Conservation (phyloP, 1,284 basidiomycete genomes). For the Ceratobasidium sp. region DNA sequence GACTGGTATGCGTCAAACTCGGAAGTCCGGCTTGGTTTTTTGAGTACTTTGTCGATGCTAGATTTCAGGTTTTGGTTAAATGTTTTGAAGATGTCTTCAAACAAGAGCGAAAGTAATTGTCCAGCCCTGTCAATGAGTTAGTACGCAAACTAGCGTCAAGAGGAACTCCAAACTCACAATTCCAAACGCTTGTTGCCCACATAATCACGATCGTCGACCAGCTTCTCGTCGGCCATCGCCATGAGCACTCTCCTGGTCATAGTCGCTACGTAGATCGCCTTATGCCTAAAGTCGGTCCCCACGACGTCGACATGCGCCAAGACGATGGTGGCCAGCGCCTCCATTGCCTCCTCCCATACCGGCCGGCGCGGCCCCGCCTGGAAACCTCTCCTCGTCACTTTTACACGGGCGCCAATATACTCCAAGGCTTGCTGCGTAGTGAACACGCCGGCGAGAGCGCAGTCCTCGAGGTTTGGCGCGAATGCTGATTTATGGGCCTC, state of each 20-base stretch:
- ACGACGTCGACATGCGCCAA: conserved; percentile 96
- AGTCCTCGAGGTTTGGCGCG: conserved; percentile 94
- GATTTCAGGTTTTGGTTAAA: conserved; percentile 98
- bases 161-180: conserved; percentile 97
- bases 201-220: conserved; percentile 99
- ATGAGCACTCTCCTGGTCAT: conserved; percentile 98
- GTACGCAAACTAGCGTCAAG: conserved; percentile 95
- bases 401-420: conserved; percentile 98
- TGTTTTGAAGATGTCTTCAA: conserved; percentile 99
- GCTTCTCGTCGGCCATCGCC: conserved; percentile 93
- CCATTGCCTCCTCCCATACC: conserved; percentile 95
- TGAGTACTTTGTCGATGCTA: conserved; percentile 97
- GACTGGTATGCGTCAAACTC: conserved; percentile 97
- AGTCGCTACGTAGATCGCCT: conserved; percentile 99
- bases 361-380: conserved; percentile 93
- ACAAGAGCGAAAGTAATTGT: conserved; percentile 94
- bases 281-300: conserved; percentile 97
- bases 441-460: conserved; percentile 85
- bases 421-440: conserved; percentile 80
- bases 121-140: conserved; percentile 98
- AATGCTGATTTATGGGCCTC: conserved; percentile 92
- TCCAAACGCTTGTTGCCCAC: conserved; percentile 99
- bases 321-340: conserved; percentile 99
- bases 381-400: conserved; percentile 91
- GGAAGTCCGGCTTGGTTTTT: conserved; percentile 94